Evolutionary conservation across 164 flowering plant species (phyloP).

Genomic region (Stephania japonica): DNA sequence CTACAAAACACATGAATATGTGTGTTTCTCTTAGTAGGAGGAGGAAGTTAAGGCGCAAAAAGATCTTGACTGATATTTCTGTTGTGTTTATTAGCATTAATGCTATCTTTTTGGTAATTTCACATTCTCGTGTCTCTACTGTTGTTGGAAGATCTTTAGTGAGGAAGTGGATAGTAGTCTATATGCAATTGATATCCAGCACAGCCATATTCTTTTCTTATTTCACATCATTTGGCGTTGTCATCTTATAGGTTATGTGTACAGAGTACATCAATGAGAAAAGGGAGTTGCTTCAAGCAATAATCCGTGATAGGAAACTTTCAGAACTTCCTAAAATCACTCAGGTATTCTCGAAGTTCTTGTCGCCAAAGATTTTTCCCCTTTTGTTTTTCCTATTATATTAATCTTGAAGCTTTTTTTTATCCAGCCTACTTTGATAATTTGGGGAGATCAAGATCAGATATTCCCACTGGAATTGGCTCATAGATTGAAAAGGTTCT

Average conservation of each 20-base stretch:
- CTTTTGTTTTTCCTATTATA: not conserved
- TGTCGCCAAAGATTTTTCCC: too few relatives aligned
- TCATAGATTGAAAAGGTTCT: constrained; percentile 33
- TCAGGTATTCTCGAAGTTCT: constrained; percentile 35
- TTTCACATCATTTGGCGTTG: not conserved
- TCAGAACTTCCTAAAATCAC: constrained; percentile 65
- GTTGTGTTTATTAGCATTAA: not conserved
- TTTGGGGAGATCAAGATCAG: constrained; percentile 56
- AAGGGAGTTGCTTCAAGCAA: constrained; percentile 45
- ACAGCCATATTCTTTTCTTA: not conserved
- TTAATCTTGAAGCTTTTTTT: not conserved
- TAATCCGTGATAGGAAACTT: constrained; percentile 44
- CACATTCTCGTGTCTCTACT: too few relatives aligned
- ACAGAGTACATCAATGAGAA: constrained; percentile 52
- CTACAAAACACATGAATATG: not conserved
- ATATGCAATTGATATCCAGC: not conserved
- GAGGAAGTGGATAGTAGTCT: not conserved
- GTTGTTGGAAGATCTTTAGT: not conserved
- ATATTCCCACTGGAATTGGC: constrained; percentile 49
- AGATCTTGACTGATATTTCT: not conserved
- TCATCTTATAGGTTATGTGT: constrained; percentile 52
- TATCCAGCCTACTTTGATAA: constrained; percentile 42
- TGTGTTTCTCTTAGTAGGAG: not conserved
- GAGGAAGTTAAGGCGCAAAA: not conserved
- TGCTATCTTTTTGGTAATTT: too few relatives aligned